Base-by-base conservation (phyloP, 257 asterid species). In the Nicotiana paniculata region DNA sequence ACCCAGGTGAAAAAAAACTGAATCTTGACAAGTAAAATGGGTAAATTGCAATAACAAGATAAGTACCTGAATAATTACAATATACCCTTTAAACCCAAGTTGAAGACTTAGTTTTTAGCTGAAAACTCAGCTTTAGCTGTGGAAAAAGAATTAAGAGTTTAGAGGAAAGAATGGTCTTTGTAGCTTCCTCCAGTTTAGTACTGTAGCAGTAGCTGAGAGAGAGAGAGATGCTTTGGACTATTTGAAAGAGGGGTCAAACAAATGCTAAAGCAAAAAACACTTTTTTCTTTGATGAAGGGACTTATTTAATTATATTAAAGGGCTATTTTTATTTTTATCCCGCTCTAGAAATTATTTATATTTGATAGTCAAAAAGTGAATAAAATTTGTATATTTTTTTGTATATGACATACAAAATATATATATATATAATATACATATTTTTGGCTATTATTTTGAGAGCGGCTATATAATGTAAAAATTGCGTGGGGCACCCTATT, bases 61-160 rank as follows among this genome's bases (percentile, higher is more conserved):
- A 54, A 55, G 62, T 35, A 81, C 85, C 85, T 77, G 58, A 65
- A 81, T 43, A 65, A 81, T 43, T 21, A 66, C 66, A 55, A 15
- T n/a, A 51, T 18, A 54, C 35, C 54, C 3, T 21, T 21, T 37
- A 61, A 79, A 59, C 28, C 69, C 82, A 39, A 79, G 21, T 79
- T 66, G 69, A 79, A 24, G 7, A 7, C 11, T 43, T 7, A 39
- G 48, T 21, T 10, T 39, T 32, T 28, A 28, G 32, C 32, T n/a
- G 21, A 77, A 48, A 24, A 18, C 12, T 77, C 30, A 32, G 33
- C 54, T 77, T 33, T n/a, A 26, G 10, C 63, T 12, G 46, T 75
- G 21, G 9, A 30, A 77, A 10, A 53, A 76, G 9, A 57, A 16
- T 32, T 43, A 43, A 21, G 77, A 81, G 12, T 32, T 3, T 39